Conservation (phyloP, 192 early-diverging fungal genomes). For the Backusella psychrophila region DNA sequence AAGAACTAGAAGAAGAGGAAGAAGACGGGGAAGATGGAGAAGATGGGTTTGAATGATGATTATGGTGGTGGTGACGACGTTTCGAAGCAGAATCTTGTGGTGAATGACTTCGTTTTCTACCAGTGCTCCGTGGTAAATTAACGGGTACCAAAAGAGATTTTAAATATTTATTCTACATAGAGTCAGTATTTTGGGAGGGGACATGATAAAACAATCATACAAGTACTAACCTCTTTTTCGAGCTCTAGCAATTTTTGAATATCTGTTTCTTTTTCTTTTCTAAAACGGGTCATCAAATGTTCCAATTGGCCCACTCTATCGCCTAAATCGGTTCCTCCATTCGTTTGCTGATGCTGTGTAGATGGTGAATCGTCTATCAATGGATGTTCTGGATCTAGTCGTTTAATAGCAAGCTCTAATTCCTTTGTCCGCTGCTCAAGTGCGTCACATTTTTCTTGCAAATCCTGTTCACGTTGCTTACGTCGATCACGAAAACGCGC, state of each 20-base stretch:
- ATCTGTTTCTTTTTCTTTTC: slow-evolving; percentile 25
- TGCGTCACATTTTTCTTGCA: slow-evolving; percentile 50
- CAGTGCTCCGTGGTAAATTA: not conserved
- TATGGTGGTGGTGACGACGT: slow-evolving; percentile 91
- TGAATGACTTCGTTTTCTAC: slow-evolving; percentile 10
- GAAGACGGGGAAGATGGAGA: not conserved
- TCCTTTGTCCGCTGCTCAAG: slow-evolving; percentile 40
- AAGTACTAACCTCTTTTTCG: slow-evolving; percentile 26
- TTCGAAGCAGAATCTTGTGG: slow-evolving; percentile 32
- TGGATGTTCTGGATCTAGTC: slow-evolving; percentile 10
- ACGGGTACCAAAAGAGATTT: not conserved
- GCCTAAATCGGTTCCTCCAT: not conserved
- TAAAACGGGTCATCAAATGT: slow-evolving; percentile 19
- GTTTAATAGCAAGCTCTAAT: slow-evolving; percentile 27
- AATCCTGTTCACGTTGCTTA: slow-evolving; percentile 60
- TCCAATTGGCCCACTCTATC: slow-evolving; percentile 31
- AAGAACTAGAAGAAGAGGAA: not conserved
- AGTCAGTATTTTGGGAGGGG: not conserved
- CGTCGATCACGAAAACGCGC: slow-evolving; percentile 63
- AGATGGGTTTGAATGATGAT: slow-evolving; percentile 63
- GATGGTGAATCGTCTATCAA: not conserved
- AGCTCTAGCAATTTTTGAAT: slow-evolving; percentile 17
- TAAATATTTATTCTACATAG: not conserved
- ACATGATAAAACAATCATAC: not conserved
- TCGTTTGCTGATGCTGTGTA: not conserved